Evolutionary conservation across 1,284 basidiomycete genomes (phyloP), one percentile per base, ranked within the genome.

Genomic region (Coniferiporia weirii): DNA sequence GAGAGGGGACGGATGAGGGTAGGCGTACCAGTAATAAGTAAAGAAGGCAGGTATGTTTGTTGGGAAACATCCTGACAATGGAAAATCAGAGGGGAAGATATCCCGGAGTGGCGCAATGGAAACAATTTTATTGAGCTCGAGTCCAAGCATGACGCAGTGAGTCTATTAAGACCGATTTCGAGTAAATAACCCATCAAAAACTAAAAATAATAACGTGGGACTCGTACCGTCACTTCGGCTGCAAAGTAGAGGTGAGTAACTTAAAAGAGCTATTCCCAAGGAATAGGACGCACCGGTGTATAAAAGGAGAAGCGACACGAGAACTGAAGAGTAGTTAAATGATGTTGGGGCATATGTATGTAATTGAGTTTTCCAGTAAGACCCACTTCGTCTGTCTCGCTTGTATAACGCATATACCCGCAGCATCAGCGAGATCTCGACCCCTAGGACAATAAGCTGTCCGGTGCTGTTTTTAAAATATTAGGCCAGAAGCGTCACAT

Each of bases 31-130:
- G 20, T 48, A 56, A 1, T 43, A 56, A 46, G n/a, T 48, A 27
- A 56, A 48, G 45, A 22, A 56, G 13, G 27, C 35, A 20, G 54
- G 54, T 12, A 56, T 43, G 44, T 47, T 22, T 47, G 10, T 32
- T 8, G 54, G 54, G 46, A 56, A 56, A 20, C 54, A 56, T 34
- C 54, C 54, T 15, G 54, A 56, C 9, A 56, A 17, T 2, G 54
- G 54, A 32, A 56, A 56, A 34, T 47, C 54, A 2, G 54, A 22
- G n/a, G 54, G 54, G 43, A 56, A 48, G 13, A 56, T 35, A 7
- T 22, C 54, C 5, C 54, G 54, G 10, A 56, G 46, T 4, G 54
- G 54, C 7, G 54, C 44, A 27, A 56, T 36, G 8, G 54, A 56
- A 10, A 47, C 46, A 1, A 56, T 32, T 10, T 27, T 15, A 3